Conservation (phyloP, 1,284 basidiomycete species). For the Tetrapyrgos nigripes region DNA sequence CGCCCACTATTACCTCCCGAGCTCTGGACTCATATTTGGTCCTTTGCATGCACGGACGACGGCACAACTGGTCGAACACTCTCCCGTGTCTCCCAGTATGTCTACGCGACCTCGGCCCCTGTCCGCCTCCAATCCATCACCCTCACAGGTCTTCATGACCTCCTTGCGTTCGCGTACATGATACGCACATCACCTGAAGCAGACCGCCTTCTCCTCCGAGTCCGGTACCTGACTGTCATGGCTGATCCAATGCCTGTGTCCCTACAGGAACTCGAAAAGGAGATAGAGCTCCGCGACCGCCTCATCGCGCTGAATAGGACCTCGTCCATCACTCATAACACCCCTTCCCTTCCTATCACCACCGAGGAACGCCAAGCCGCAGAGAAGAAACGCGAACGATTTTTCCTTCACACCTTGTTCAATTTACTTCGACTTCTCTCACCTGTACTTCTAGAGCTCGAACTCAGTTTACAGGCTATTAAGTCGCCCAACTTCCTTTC, state of each 20-base stretch:
- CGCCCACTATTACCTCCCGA: conserved; percentile 28
- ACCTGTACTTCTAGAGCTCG: not conserved
- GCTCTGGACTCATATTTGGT: conserved; percentile 46
- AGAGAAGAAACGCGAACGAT: not conserved
- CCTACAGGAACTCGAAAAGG: not conserved
- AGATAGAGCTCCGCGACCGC: not conserved
- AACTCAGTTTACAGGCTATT: not conserved
- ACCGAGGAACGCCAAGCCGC: not conserved
- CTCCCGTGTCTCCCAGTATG: conserved; percentile 38
- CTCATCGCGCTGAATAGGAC: not conserved
- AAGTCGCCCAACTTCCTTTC: not conserved
- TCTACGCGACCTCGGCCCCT: conserved; percentile 13
- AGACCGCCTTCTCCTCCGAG: not conserved
- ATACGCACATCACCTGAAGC: not conserved
- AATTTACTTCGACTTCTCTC: not conserved
- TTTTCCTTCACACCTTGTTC: not conserved
- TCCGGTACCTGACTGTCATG: not conserved
- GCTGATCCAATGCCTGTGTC: not conserved
- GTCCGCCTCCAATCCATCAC: conserved; percentile 21
- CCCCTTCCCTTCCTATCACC: not conserved
- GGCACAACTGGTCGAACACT: conserved; percentile 40
- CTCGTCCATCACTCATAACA: not conserved
- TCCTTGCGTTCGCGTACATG: not conserved
- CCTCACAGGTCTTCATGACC: conserved; percentile 12
- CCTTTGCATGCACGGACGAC: conserved; percentile 43